phyloP scores from a whole-genome alignment of 495 filamentous ascomycete genomes.

The Cryomyces antarcticus region DNA sequence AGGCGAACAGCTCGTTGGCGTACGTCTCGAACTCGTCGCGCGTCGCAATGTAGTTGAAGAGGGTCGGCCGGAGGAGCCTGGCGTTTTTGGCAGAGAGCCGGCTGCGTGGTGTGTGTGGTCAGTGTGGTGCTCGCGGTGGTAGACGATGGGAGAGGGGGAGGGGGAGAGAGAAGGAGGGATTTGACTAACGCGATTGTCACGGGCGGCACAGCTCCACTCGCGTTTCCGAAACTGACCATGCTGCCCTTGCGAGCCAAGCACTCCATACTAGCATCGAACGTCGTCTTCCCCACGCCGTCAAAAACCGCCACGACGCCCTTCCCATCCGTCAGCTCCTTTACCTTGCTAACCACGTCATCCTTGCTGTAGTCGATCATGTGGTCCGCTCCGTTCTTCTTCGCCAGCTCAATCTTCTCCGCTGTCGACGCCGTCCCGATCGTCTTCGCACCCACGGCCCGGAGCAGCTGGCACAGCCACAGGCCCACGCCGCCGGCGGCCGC shows the following conservation, averaged over 20 bases:
- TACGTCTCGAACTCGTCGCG: constrained; percentile 59
- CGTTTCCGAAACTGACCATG: constrained; percentile 77
- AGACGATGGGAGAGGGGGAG: not conserved
- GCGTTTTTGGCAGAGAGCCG: constrained; percentile 58
- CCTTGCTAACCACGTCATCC: constrained; percentile 25
- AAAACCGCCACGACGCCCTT: constrained; percentile 63
- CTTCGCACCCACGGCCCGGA: constrained; percentile 50
- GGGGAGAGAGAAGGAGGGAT: not conserved
- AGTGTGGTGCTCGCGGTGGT: not conserved
- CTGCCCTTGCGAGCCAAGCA: constrained; percentile 63
- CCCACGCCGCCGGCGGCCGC: constrained; percentile 86
- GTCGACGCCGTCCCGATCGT: constrained; percentile 72
- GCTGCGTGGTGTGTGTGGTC: constrained; percentile 5
- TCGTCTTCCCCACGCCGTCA: constrained; percentile 73
- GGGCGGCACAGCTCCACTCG: constrained; percentile 63
- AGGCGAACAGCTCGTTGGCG: constrained; percentile 48
- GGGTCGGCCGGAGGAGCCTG: constrained; percentile 51
- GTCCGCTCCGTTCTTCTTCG: constrained; percentile 63
- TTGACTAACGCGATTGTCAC: constrained; percentile 39
- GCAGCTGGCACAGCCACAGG: constrained; percentile 52
- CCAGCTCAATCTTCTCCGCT: constrained; percentile 49
- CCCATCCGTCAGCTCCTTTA: constrained; percentile 17
- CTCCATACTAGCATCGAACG: constrained; percentile 69
- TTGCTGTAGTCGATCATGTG: constrained; percentile 51
- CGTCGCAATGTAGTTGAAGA: constrained; percentile 58